These are phyloP conservation scores for Dicorynia guianensis DNA, from an alignment of 306 rosid genomes.

Conservation along the genomic window DNA sequence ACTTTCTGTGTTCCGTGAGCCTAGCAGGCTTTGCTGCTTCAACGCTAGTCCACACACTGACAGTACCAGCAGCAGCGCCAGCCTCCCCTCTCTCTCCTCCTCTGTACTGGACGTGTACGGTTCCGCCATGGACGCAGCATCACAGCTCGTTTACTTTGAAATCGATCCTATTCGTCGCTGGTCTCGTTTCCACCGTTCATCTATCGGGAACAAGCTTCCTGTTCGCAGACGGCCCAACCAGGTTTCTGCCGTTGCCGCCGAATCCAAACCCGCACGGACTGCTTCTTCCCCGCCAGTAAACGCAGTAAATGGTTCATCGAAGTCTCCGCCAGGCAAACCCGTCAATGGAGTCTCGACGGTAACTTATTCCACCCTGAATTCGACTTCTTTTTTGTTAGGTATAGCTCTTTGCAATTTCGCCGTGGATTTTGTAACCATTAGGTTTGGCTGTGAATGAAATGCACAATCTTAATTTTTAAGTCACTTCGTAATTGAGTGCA, in stretches of 20 bases:
- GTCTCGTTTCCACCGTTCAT: slow-evolving; percentile 43
- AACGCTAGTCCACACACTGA: background rate
- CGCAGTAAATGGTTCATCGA: slow-evolving; percentile 60
- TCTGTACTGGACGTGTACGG: background rate
- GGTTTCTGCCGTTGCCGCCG: slow-evolving; percentile 72
- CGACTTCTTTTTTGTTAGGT: background rate
- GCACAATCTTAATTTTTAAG: background rate
- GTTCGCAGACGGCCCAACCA: slow-evolving; percentile 58
- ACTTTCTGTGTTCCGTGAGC: background rate
- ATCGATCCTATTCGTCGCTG: slow-evolving; percentile 57
- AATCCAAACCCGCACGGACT: slow-evolving; percentile 58
- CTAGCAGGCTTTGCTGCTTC: background rate
- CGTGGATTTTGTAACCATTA: background rate
- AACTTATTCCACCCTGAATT: slow-evolving; percentile 30
- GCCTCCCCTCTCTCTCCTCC: slow-evolving; percentile 3
- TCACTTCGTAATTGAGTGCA: too few species aligned
- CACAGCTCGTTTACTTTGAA: slow-evolving; percentile 71
- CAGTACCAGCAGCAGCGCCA: background rate
- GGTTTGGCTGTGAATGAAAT: background rate
- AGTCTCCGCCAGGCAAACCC: slow-evolving; percentile 54
- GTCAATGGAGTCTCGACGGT: slow-evolving; percentile 82
- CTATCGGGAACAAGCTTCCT: slow-evolving; percentile 27
- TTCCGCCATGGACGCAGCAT: slow-evolving; percentile 76
- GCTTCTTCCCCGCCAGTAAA: slow-evolving; percentile 34
- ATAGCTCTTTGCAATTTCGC: background rate